A percentile compares a stretch with the other conserved stretches of the same genome.
These are phyloP conservation scores for Gossypium turneri DNA, from an alignment of 345 rosid species.

Conservation along the genomic window DNA sequence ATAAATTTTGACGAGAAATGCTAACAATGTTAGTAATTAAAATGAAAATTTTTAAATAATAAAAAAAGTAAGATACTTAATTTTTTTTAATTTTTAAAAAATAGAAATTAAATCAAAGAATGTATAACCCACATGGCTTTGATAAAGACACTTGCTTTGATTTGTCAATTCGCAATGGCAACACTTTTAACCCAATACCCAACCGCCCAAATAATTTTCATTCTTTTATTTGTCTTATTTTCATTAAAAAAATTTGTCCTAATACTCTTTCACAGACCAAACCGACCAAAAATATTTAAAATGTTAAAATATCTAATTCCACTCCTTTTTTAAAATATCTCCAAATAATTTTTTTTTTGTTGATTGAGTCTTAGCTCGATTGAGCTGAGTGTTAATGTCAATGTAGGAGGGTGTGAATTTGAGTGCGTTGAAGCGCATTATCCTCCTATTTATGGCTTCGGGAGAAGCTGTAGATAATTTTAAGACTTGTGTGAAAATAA, in stretches of 20 bases:
- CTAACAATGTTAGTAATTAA: too few relatives aligned
- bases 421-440: fast-evolving
- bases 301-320: background rate
- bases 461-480: fast-evolving
- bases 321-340: background rate
- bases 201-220: background rate
- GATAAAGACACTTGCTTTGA: background rate
- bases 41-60: too few relatives aligned
- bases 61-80: too few relatives aligned
- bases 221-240: background rate
- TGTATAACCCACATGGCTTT: too few relatives aligned
- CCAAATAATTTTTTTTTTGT: too few relatives aligned
- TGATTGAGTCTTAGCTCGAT: too few relatives aligned
- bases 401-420: fast-evolving
- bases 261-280: background rate
- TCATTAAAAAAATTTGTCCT: background rate
- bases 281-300: background rate
- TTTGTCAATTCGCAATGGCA: background rate
- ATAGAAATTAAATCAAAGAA: too few relatives aligned
- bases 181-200: background rate
- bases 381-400: fast-evolving
- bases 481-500: too few relatives aligned
- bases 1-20: too few relatives aligned
- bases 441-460: fast-evolving
- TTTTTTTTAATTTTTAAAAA: too few relatives aligned